These are phyloP conservation scores for Fraxinus sp. DNA, from an alignment of 305 asterid species.

Conservation along the genomic window DNA sequence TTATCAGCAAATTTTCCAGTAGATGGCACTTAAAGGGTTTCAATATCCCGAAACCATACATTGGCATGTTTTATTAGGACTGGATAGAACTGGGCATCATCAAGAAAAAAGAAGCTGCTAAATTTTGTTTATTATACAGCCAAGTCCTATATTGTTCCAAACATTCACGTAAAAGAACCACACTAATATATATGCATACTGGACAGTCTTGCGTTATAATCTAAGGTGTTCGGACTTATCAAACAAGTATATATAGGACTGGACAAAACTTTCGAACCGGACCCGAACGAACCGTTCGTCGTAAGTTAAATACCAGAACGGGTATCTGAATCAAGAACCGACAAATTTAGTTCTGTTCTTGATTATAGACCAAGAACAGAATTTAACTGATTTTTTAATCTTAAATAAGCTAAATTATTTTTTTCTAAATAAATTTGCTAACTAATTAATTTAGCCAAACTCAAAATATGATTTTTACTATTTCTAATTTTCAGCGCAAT, in stretches of 20 bases:
- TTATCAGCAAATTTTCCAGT: neutral
- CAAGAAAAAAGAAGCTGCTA: neutral
- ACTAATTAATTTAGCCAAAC: neutral
- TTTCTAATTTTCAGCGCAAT: neutral
- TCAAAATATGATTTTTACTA: too few species aligned
- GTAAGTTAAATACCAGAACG: neutral
- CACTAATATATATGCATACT: neutral
- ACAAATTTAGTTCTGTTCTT: too few species aligned
- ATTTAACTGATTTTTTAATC: neutral
- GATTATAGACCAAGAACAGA: too few species aligned
- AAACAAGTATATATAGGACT: neutral
- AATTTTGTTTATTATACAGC: neutral
- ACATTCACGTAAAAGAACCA: neutral
- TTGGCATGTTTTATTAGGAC: neutral
- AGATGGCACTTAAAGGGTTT: neutral
- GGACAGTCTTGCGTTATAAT: neutral
- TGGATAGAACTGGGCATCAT: neutral
- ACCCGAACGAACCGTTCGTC: neutral
- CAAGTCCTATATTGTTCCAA: neutral
- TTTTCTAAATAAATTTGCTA: too few species aligned
- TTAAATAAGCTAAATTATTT: too few species aligned
- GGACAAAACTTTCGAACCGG: neutral
- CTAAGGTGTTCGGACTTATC: neutral
- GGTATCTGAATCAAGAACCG: too few species aligned
- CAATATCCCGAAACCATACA: constrained; percentile 8